Evolutionary conservation across 192 early-diverging fungal genomes (phyloP), one percentile per base, ranked within the genome.

Genomic region (Rhizophlyctis rosea): DNA sequence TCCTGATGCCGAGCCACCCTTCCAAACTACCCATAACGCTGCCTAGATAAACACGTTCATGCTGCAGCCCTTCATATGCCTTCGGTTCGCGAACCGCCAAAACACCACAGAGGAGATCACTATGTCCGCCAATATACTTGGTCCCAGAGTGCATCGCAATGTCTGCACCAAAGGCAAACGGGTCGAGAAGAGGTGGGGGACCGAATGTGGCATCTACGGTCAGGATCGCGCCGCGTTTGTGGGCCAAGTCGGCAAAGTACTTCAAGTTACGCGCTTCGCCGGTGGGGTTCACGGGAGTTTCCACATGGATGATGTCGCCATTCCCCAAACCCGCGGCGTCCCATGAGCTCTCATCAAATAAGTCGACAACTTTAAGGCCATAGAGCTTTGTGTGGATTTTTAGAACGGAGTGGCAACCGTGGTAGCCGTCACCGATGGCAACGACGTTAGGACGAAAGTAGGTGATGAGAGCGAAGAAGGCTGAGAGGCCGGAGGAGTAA

Each of bases 51-150:
- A 55, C 62, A 11, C 88, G 77, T 18, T 85, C 75, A 3, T 34
- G 3, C 29, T 71, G 75, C 57, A 90, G 64, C 48, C 64, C 16
- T 25, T 60, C 64, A n/a, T 73, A 78, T 1, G 59, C 29, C 18
- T 72, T 57, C 25, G 58, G 31, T 18, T 79, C 65, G 30, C 68
- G 78, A 9, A 77, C 75, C 1, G 86, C 69, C 29, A 90, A 64
- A 1, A 87, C 73, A 18, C 89, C 89, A 11, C 81, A 87, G 35
- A 91, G 68, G 4, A 85, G 65, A 72, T 89, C 88, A 34, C 74
- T 78, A 54, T 91, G 89, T 9, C 89, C 89, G 52, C 81, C 82
- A 27, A 90, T 65, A 62, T 80, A 91, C 76, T 91, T 91, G 35
- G 89, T 88, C 16, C 81, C 66, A 23, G 79, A 81, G 66, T 91